Evolutionary conservation across 202 grass and related monocot species (phyloP).

Genomic region (Dendrocalamus latiflorus): DNA sequence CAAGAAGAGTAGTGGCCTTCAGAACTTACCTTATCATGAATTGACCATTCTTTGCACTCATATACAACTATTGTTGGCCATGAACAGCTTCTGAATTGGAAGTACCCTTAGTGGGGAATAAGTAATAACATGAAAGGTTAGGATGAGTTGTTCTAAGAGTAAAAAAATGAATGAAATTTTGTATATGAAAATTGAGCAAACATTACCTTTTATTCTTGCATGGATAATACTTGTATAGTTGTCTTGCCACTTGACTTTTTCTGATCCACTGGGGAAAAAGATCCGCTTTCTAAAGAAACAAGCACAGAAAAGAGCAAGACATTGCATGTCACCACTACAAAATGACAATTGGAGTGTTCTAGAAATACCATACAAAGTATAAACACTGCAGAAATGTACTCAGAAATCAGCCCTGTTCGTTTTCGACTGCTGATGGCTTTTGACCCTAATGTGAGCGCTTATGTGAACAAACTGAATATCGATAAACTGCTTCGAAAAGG

Average conservation of each 20-base stretch:
- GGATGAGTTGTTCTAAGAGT: background rate
- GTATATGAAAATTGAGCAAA: background rate
- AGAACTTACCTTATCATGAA: conserved; percentile 7
- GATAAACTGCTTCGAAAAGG: too few species aligned
- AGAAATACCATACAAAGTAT: background rate
- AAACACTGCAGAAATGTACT: background rate
- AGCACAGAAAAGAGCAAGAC: background rate
- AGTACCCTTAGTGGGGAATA: background rate
- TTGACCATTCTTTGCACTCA: background rate
- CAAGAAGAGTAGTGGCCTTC: background rate
- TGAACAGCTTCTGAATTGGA: background rate
- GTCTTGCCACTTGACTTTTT: background rate
- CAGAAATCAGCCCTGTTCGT: too few species aligned
- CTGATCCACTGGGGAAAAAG: too few species aligned
- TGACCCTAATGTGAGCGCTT: too few species aligned
- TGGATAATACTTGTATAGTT: background rate
- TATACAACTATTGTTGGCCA: background rate
- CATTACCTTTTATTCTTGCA: background rate
- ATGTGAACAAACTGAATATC: too few species aligned
- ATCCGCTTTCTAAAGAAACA: background rate
- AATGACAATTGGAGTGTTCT: background rate
- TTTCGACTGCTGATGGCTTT: too few species aligned
- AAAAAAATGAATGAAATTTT: background rate
- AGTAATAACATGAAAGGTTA: too few species aligned
- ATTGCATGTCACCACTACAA: background rate